These are phyloP conservation scores for Rosa rugosa DNA, from an alignment of 306 rosid genomes.

Conservation along the genomic window DNA sequence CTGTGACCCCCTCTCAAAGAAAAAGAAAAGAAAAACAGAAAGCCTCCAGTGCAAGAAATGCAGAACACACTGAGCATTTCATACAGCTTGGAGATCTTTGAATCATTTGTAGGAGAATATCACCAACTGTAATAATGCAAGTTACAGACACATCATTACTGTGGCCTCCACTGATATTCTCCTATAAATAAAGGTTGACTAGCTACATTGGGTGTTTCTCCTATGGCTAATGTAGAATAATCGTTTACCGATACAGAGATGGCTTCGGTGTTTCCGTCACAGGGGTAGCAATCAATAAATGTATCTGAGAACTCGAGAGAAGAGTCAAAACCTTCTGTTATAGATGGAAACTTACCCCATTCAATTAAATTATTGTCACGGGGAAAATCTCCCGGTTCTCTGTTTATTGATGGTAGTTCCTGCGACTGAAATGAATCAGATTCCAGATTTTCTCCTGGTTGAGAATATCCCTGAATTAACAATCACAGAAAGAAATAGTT, in stretches of 20 bases:
- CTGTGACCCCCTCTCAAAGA: too few species aligned
- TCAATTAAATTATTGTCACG: slow-evolving; percentile 20
- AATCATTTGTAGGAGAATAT: slow-evolving; percentile 4
- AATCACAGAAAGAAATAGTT: slow-evolving; percentile 18
- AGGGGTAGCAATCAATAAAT: not conserved
- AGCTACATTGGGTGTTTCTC: slow-evolving; percentile 17
- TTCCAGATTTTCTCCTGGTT: not conserved
- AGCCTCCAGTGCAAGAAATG: slow-evolving; percentile 28
- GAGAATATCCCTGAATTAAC: slow-evolving; percentile 20
- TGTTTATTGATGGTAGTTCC: not conserved
- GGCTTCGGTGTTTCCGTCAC: slow-evolving; percentile 33
- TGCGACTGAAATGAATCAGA: not conserved
- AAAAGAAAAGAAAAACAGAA: not conserved
- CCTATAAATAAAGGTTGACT: slow-evolving; percentile 7
- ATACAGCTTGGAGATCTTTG: not conserved
- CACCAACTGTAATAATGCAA: not conserved
- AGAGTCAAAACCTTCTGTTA: slow-evolving; percentile 13
- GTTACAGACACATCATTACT: not conserved
- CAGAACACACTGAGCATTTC: slow-evolving; percentile 10
- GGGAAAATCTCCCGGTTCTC: not conserved
- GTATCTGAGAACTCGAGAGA: slow-evolving; percentile 19
- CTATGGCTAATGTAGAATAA: slow-evolving; percentile 11
- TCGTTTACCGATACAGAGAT: slow-evolving; percentile 32
- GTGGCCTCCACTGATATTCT: too few species aligned
- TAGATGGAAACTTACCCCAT: not conserved